Percentiles rank a stretch among this genome's conserved stretches.
These are phyloP conservation scores for Fusarium sublunatum DNA, from an alignment of 2,329 filamentous ascomycete species.

Conservation along the genomic window DNA sequence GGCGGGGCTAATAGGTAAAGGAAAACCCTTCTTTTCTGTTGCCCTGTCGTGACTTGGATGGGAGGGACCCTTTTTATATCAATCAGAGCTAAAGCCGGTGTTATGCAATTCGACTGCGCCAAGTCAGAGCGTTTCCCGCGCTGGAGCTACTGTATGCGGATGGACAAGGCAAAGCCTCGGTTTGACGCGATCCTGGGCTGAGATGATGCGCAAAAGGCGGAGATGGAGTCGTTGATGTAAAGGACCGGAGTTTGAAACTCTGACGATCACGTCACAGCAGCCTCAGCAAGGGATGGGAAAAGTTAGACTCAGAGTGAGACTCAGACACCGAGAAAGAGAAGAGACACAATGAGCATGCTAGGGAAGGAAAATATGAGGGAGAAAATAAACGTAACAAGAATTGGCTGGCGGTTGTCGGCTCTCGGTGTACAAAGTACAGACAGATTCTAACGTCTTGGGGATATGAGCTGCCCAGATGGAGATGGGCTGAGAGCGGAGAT, in stretches of 20 bases:
- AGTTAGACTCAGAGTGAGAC: conserved; percentile 1
- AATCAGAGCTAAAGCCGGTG: conserved; percentile 37
- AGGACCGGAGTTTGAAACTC: conserved; percentile 29
- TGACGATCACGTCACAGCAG: conserved; percentile 40
- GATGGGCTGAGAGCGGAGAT: neutral
- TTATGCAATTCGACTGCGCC: conserved; percentile 29
- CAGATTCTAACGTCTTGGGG: neutral
- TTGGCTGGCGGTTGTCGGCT: conserved; percentile 38
- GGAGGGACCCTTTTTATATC: conserved; percentile 40
- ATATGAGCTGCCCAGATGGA: neutral
- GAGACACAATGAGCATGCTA: conserved; percentile 6
- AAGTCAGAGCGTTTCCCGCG: conserved; percentile 20
- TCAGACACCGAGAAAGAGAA: neutral
- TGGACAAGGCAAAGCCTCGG: conserved; percentile 22
- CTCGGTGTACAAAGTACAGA: conserved; percentile 37
- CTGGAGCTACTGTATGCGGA: neutral
- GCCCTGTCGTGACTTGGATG: too few species aligned
- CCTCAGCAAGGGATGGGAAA: conserved; percentile 29
- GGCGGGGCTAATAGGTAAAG: conserved; percentile 25
- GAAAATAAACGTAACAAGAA: conserved; percentile 37
- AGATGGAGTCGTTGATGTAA: conserved; percentile 18
- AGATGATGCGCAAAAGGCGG: conserved; percentile 37
- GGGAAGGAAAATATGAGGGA: conserved; percentile 1
- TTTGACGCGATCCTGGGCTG: conserved; percentile 43
- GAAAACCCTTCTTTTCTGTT: conserved; percentile 22